Percentiles rank a stretch among this genome's conserved stretches.
Evolutionary conservation across 768 basidiomycete genomes (phyloP).

Genomic region (Psilocybe tampanensis): DNA sequence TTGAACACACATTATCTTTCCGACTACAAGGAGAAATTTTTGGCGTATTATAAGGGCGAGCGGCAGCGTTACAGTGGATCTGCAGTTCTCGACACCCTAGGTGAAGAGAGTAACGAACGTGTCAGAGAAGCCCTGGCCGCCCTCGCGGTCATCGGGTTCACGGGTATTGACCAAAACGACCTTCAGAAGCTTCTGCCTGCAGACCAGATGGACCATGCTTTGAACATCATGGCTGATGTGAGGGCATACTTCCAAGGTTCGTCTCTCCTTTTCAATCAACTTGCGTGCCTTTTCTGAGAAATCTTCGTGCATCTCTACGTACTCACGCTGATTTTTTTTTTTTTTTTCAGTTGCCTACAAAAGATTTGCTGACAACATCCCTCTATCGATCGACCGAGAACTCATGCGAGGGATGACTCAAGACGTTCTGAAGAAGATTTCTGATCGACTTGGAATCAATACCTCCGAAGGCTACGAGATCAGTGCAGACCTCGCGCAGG

Average conservation of each 20-base stretch:
- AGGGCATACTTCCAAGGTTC: conserved; percentile 72
- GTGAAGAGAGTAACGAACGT: background rate
- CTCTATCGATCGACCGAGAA: conserved; percentile 54
- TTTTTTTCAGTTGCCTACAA: conserved; percentile 53
- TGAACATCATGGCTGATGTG: conserved; percentile 67
- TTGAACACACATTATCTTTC: conserved; percentile 53
- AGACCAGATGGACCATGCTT: conserved; percentile 50
- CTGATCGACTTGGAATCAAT: conserved; percentile 52
- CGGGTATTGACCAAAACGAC: conserved; percentile 35
- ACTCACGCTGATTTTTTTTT: background rate
- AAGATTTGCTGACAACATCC: conserved; percentile 55
- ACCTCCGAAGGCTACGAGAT: conserved; percentile 44
- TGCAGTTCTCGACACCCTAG: background rate
- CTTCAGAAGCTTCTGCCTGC: conserved; percentile 48
- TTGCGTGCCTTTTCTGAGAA: background rate
- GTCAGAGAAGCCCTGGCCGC: conserved; percentile 15
- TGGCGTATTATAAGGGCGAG: conserved; percentile 47
- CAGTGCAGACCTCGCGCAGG: conserved; percentile 53
- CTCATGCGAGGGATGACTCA: conserved; percentile 54
- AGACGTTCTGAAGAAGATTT: conserved; percentile 46
- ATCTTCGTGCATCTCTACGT: background rate
- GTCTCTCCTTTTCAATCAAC: background rate
- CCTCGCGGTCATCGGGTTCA: conserved; percentile 41
- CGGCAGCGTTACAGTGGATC: conserved; percentile 30
- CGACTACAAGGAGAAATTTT: conserved; percentile 44